phyloP scores from a whole-genome alignment of 306 rosid species.

The Quercus mongolica region DNA sequence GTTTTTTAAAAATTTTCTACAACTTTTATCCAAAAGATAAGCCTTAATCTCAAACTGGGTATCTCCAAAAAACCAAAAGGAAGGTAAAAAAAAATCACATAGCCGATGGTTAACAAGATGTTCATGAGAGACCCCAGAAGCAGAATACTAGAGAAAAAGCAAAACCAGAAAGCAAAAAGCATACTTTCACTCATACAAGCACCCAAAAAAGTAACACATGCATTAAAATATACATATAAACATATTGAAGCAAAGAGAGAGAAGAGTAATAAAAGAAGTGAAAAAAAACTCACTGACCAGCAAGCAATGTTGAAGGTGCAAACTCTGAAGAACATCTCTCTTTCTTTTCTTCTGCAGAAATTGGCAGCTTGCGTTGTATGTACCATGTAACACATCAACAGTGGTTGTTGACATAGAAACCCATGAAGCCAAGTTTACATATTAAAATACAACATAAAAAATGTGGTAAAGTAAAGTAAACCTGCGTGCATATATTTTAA shows the following conservation, averaged over 20 bases:
- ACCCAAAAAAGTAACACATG: neutral
- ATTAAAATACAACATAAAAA: too few species aligned
- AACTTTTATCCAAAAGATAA: too few species aligned
- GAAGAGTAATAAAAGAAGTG: neutral
- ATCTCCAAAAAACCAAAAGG: neutral
- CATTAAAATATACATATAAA: neutral
- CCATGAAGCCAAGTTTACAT: too few species aligned
- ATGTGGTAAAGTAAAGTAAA: too few species aligned
- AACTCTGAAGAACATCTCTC: neutral
- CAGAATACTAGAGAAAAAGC: neutral
- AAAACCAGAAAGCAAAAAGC: conserved; percentile 14
- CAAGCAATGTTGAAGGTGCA: neutral
- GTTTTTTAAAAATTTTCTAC: too few species aligned
- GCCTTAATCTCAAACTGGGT: neutral
- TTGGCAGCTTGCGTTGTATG: too few species aligned
- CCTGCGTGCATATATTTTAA: too few species aligned
- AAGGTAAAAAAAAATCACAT: conserved; percentile 13
- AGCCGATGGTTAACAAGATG: conserved; percentile 15
- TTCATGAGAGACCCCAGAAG: conserved; percentile 15
- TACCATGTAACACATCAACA: too few species aligned
- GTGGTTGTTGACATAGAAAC: too few species aligned
- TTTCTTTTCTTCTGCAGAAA: neutral
- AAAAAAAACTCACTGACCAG: conserved; percentile 21
- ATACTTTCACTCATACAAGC: neutral
- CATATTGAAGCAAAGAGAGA: neutral